A percentile compares a stretch with the other conserved stretches of the same genome.
phyloP scores from a whole-genome alignment of 495 filamentous ascomycete species.

The Penicillium antarcticum region DNA sequence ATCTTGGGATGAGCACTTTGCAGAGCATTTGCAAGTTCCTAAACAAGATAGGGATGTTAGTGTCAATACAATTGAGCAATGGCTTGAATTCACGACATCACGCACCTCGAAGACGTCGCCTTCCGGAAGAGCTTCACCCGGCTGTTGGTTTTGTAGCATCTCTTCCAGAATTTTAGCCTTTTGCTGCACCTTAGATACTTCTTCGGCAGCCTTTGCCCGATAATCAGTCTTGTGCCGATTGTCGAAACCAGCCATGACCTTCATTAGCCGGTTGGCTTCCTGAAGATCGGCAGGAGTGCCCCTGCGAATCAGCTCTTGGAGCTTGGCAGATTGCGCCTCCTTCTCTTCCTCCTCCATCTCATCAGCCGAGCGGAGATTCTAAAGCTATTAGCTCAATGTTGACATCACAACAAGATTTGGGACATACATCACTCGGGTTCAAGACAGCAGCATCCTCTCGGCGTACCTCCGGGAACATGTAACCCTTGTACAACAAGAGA shows the following conservation, averaged over 20 bases:
- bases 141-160: conserved; percentile 78
- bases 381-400: conserved; percentile 27
- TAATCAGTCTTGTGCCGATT: conserved; percentile 95
- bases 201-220: conserved; percentile 93
- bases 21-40: conserved; percentile 87
- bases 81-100: not conserved
- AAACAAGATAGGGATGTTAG: conserved; percentile 2
- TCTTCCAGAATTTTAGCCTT: conserved; percentile 92
- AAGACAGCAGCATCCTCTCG: conserved; percentile 94
- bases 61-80: not conserved
- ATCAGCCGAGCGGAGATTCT: conserved; percentile 94
- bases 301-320: conserved; percentile 92
- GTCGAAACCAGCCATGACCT: conserved; percentile 97
- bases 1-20: conserved; percentile 97
- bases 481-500: conserved; percentile 92
- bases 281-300: conserved; percentile 89
- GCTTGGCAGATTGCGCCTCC: conserved; percentile 92
- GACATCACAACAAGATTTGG: not conserved
- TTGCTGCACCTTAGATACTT: conserved; percentile 85
- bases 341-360: conserved; percentile 98
- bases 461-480: conserved; percentile 87
- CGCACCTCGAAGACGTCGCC: conserved; percentile 88
- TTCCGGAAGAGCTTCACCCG: conserved; percentile 78
- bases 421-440: conserved; percentile 92
- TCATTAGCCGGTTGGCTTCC: conserved; percentile 96